Base-by-base conservation (phyloP, 2,329 filamentous ascomycete genomes). In the Xylaria sp. region DNA sequence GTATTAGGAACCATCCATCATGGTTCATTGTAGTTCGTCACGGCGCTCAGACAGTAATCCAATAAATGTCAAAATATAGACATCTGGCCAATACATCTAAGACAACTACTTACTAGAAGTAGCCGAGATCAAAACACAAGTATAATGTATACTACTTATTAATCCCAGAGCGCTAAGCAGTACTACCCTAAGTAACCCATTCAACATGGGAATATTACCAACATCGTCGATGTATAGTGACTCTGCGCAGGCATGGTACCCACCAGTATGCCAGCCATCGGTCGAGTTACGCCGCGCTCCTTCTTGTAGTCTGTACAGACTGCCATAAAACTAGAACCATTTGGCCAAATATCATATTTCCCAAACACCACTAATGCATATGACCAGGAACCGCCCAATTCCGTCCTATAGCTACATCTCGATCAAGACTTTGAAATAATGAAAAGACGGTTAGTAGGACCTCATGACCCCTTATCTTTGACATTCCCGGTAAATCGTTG, bases 361-460 rank as follows among this genome's bases (percentile, higher is more conserved):
- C 56, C 61, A 19, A 66, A 66, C 63, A 59, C 63, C 63, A 53
- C 60, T 64, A 64, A 66, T 66, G 63, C 61, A 66, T 59, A 63
- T 55, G 21, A 54, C 44, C 56, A 25, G 38, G 33, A 65, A 52
- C 48, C 31, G 54, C 48, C 43, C 43, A 38, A 60, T 27, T 25
- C 37, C 52, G 35, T 33, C 43, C 63, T 49, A 63, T 58, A 60
- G 60, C 46, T 65, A 62, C 55, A 65, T 21, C 48, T 29, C n/a
- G 8, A 55, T 23, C 25, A 11, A 48, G 33, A 29, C 7, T 29
- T 27, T 33, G 21, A 29, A 31, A 57, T 43, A n/a, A 40, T 21
- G 13, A 33, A 56, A 56, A 21, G 21, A 49, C 54, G 10, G n/a
- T 15, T 10, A 27, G 17, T 33, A 40, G 27, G 25, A 46, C 31